Conservation (phyloP, 192 early-diverging fungal species). For the Umbelopsis isabellina region DNA sequence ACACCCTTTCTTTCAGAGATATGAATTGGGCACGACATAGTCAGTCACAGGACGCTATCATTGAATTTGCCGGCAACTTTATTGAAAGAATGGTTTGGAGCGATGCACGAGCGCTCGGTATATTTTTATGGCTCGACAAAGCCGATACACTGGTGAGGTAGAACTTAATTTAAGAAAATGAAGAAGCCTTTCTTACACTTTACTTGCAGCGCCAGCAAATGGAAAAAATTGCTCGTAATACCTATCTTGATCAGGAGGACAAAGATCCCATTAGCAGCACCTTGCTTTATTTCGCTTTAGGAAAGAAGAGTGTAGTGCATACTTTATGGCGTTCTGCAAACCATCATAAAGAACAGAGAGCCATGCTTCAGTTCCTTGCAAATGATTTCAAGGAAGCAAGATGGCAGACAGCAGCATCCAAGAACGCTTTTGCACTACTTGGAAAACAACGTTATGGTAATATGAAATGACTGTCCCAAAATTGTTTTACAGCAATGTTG, state of each 20-base stretch:
- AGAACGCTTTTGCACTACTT: conserved; percentile 97
- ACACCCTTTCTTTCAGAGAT: conserved; percentile 67
- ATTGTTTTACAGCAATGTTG: neutral
- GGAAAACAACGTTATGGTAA: conserved; percentile 92
- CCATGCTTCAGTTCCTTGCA: conserved; percentile 89
- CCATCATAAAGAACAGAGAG: conserved; percentile 80
- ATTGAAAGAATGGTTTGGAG: conserved; percentile 74
- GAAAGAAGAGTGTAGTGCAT: conserved; percentile 87
- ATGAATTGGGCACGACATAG: conserved; percentile 86
- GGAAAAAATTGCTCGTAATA: conserved; percentile 88
- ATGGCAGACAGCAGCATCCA: conserved; percentile 94
- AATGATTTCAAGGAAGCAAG: conserved; percentile 90
- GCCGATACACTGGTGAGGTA: conserved; percentile 68
- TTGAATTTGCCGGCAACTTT: conserved; percentile 42
- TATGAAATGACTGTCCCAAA: neutral
- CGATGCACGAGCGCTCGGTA: conserved; percentile 79
- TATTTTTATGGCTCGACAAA: conserved; percentile 87
- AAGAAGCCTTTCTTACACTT: neutral
- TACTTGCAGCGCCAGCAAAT: conserved; percentile 60
- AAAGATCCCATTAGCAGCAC: conserved; percentile 86
- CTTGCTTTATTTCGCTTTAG: conserved; percentile 88
- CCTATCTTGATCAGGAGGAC: conserved; percentile 74
- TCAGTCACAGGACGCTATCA: conserved; percentile 81
- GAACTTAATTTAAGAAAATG: neutral
- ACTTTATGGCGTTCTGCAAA: conserved; percentile 89